Evolutionary conservation across 2,329 filamentous ascomycete genomes (phyloP), one percentile per base, ranked within the genome.

Genomic region (Claviceps monticola): DNA sequence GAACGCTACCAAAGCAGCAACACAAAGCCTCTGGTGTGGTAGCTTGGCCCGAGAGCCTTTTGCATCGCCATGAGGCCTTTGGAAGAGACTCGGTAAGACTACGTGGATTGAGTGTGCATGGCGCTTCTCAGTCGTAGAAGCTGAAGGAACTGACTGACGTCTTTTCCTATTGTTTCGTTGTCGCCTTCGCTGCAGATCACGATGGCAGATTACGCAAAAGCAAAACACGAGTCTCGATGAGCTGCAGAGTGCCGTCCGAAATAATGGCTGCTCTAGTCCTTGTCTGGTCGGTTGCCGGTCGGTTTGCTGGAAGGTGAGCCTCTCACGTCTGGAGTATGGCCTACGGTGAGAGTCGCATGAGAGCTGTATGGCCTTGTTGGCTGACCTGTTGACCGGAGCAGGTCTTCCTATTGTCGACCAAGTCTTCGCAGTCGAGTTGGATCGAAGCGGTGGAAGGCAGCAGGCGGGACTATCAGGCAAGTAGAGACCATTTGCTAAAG

Each of bases 291-390:
- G 88, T 14, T 79, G 89, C 57, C 82, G 90, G 52, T 96, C 91
- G 3, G 77, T 94, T 39, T 95, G 86, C 67, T 97, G 91, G 91
- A 96, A 95, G 80, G 86, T 84, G 50, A 54, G 57, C 49, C 5
- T 44, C 21, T 21, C 11, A 26, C 19, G 26, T 39, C 14, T 9
- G 43, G n/a, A 5, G n/a, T 11, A 3, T n/a, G 49, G 23, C 29
- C 13, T 17, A 29, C 6, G 36, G 4, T 29, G 39, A 19, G 48
- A 23, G 38, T 21, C 34, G 17, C 34, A 47, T 21, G 48, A 49
- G 21, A 41, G 46, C 17, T 9, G 21, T 23, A 36, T 37, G 48
- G 26, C 51, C 42, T 14, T 29, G 53, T 34, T n/a, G 17, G 48
- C 53, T 60, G 53, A 56, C 56, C 53, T 46, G 37, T 55, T 17